These are phyloP conservation scores for Hypoxylon sp. DNA, from an alignment of 2,329 filamentous ascomycete species.

Conservation along the genomic window DNA sequence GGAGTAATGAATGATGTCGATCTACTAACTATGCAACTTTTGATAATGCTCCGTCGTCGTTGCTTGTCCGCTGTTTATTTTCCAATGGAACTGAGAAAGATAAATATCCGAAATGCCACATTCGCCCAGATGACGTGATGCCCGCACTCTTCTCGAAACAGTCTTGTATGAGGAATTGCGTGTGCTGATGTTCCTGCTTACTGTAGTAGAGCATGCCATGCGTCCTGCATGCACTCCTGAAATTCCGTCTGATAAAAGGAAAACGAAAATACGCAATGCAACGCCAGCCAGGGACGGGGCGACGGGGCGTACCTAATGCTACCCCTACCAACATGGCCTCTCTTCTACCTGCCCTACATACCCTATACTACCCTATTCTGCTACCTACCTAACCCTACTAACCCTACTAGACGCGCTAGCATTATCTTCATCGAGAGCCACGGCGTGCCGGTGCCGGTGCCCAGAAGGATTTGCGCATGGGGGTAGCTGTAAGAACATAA, in stretches of 20 bases:
- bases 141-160: conserved; percentile 25
- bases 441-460: conserved; percentile 22
- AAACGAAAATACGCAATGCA: conserved; percentile 36
- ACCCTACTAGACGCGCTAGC: conserved; percentile 12
- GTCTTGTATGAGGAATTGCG: conserved; percentile 24
- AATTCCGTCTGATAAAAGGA: conserved; percentile 37
- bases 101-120: conserved; percentile 29
- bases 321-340: conserved; percentile 2
- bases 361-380: conserved; percentile 19
- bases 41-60: conserved; percentile 17
- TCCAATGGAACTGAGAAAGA: conserved; percentile 31
- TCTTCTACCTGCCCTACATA: neutral
- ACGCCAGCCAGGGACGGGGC: conserved; percentile 41
- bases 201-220: conserved; percentile 44
- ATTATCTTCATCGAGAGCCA: conserved; percentile 26
- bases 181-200: conserved; percentile 42
- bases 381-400: conserved; percentile 7
- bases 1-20: conserved; percentile 44
- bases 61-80: conserved; percentile 18
- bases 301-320: conserved; percentile 24
- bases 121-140: conserved; percentile 33
- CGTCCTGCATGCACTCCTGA: conserved; percentile 43
- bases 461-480: conserved; percentile 35
- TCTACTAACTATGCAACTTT: conserved; percentile 28
- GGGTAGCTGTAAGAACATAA: conserved; percentile 16